Percentiles rank a stretch among this genome's conserved stretches.
phyloP scores from a whole-genome alignment of 2,329 filamentous ascomycete genomes.

The Sporothrix brasiliensis region DNA sequence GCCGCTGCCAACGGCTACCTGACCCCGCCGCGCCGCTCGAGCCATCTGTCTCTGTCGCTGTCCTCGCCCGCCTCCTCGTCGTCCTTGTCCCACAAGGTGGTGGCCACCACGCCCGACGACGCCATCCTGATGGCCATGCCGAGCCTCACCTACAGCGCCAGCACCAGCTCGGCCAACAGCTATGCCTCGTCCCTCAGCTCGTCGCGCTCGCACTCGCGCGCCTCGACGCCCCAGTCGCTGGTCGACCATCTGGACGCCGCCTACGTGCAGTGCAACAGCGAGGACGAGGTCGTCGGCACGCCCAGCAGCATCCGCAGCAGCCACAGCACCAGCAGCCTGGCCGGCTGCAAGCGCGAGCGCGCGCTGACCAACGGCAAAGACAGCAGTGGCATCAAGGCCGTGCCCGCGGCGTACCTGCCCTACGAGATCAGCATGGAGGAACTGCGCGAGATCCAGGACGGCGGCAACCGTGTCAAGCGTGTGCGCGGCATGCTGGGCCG shows the following conservation, averaged over 20 bases:
- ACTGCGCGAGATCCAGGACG: constrained; percentile 54
- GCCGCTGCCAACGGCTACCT: constrained; percentile 45
- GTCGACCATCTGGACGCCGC: constrained; percentile 49
- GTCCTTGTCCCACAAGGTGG: constrained; percentile 10
- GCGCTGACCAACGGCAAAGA: constrained; percentile 1
- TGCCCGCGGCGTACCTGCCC: constrained; percentile 47
- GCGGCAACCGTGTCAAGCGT: constrained; percentile 52
- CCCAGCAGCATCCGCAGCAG: constrained; percentile 35
- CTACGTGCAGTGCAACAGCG: constrained; percentile 48
- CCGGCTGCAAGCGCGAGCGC: constrained; percentile 20
- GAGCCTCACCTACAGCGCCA: constrained; percentile 51
- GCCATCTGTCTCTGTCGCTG: background rate
- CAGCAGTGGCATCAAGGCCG: constrained; percentile 16
- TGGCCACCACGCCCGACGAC: constrained; percentile 40
- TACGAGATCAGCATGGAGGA: constrained; percentile 61
- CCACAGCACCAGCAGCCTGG: constrained; percentile 32
- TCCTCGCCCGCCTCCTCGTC: background rate
- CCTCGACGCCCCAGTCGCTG: constrained; percentile 54
- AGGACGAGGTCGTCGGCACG: constrained; percentile 46
- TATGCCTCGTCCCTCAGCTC: constrained; percentile 53
- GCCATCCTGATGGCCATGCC: constrained; percentile 45
- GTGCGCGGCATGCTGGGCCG: constrained; percentile 58
- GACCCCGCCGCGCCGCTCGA: constrained; percentile 50
- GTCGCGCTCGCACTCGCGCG: constrained; percentile 51
- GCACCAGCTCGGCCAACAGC: constrained; percentile 50